Conservation (phyloP, 371 early-diverging fungal genomes). For the Mucor sp. region DNA sequence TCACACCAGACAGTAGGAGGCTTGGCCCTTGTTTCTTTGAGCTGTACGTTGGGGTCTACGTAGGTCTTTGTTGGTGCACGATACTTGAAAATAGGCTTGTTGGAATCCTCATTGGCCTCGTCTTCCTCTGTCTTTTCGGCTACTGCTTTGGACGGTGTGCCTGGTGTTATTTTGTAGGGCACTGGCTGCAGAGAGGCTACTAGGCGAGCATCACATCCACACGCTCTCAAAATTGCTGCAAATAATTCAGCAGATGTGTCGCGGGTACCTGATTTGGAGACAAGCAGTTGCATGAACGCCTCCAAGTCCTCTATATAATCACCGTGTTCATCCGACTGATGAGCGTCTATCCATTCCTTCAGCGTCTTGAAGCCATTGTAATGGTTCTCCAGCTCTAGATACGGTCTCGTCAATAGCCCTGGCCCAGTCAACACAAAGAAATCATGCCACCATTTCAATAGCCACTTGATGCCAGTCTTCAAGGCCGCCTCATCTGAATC, state of each 20-base stretch:
- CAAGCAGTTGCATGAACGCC: conserved; percentile 27
- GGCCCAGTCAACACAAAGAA: conserved; percentile 51
- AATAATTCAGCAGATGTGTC: conserved; percentile 65
- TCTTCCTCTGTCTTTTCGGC: neutral
- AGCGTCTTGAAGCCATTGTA: neutral
- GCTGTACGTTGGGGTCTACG: conserved; percentile 24
- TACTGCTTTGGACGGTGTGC: conserved; percentile 16
- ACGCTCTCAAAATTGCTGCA: conserved; percentile 55
- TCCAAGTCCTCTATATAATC: conserved; percentile 25
- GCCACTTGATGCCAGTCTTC: conserved; percentile 36
- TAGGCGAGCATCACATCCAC: conserved; percentile 59
- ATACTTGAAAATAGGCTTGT: conserved; percentile 21
- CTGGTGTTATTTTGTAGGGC: conserved; percentile 49
- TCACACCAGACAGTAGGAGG: conserved; percentile 66
- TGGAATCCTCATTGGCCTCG: neutral
- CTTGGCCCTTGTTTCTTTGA: conserved; percentile 32
- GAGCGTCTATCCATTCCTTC: neutral
- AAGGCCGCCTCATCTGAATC: conserved; percentile 18
- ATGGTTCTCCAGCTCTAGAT: conserved; percentile 27
- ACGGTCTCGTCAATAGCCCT: conserved; percentile 42
- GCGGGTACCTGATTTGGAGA: conserved; percentile 29
- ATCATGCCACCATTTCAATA: conserved; percentile 61
- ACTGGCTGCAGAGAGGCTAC: conserved; percentile 71
- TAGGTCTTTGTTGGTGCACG: conserved; percentile 16
- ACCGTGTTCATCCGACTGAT: conserved; percentile 13